A percentile compares a stretch with the other conserved stretches of the same genome.
These are phyloP conservation scores for Ligustrum vulgare DNA, from an alignment of 257 asterid species.

Conservation along the genomic window DNA sequence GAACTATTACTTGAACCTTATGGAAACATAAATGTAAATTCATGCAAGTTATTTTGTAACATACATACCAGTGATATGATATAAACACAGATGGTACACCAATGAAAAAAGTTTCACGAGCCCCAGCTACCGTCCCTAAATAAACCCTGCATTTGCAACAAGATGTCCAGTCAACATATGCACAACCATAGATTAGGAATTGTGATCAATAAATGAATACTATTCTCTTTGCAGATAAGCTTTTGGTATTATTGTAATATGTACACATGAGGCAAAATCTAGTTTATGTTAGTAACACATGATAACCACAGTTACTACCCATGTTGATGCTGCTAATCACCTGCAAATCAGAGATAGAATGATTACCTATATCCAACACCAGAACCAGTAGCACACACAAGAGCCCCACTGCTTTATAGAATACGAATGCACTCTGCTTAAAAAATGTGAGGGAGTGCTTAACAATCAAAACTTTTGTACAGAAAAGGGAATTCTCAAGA, in stretches of 20 bases:
- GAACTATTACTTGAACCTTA: neutral
- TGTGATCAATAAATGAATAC: neutral
- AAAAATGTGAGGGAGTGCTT: too few species aligned
- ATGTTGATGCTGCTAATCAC: conserved; percentile 86
- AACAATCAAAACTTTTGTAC: too few species aligned
- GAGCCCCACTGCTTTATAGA: too few species aligned
- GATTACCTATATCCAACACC: too few species aligned
- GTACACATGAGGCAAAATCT: conserved; percentile 3
- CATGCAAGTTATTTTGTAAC: neutral
- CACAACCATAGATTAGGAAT: neutral
- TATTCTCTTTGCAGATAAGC: neutral
- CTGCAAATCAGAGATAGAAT: conserved; percentile 45
- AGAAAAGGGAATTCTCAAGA: too few species aligned
- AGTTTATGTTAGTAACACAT: conserved; percentile 51
- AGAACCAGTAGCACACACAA: too few species aligned
- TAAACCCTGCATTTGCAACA: conserved; percentile 56
- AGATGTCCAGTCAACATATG: conserved; percentile 27
- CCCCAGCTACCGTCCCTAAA: conserved; percentile 97
- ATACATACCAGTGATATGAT: conserved; percentile 79
- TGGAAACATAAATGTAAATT: neutral
- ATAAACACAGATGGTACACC: conserved; percentile 73
- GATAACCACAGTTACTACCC: conserved; percentile 92
- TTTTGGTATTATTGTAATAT: neutral
- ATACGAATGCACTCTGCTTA: too few species aligned
- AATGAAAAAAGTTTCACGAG: conserved; percentile 83